Conservation (phyloP, 768 basidiomycete species). For the Podaxis pistillaris region DNA sequence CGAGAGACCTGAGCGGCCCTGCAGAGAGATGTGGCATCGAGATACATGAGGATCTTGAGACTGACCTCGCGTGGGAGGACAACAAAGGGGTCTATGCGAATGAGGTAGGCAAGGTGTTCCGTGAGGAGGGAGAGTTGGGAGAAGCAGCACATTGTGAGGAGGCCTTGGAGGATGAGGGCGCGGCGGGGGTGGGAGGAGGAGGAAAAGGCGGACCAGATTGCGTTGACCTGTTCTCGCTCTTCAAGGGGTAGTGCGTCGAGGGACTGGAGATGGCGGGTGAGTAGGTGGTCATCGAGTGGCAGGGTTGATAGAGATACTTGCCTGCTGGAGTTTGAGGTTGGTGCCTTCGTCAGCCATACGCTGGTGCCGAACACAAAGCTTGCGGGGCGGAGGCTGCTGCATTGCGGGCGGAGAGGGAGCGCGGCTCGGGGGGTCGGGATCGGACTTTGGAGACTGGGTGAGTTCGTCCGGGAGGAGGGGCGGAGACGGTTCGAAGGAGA, state of each 20-base stretch:
- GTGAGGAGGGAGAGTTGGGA: slow-evolving; percentile 95
- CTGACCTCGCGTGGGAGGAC: slow-evolving; percentile 89
- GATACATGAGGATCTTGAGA: slow-evolving; percentile 81
- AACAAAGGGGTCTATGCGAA: slow-evolving; percentile 92
- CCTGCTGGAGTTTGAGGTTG: slow-evolving; percentile 88
- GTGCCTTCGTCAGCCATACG: slow-evolving; percentile 96
- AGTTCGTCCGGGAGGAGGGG: slow-evolving; percentile 15
- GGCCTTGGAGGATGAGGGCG: slow-evolving; percentile 91
- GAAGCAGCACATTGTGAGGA: slow-evolving; percentile 99
- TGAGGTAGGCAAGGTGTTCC: slow-evolving; percentile 87
- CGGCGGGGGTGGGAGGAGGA: slow-evolving; percentile 89
- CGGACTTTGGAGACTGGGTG: slow-evolving; percentile 11
- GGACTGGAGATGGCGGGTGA: slow-evolving; percentile 51
- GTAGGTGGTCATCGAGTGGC: neutral
- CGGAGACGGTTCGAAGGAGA: neutral
- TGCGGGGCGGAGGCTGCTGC: slow-evolving; percentile 52
- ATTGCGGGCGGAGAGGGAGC: slow-evolving; percentile 23
- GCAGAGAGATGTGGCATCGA: slow-evolving; percentile 91
- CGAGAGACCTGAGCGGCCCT: slow-evolving; percentile 89
- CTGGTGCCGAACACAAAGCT: slow-evolving; percentile 91
- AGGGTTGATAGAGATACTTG: slow-evolving; percentile 31
- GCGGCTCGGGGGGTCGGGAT: slow-evolving; percentile 10
- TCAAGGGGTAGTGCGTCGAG: slow-evolving; percentile 84
- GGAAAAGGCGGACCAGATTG: slow-evolving; percentile 96
- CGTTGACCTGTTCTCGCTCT: slow-evolving; percentile 85